These are phyloP conservation scores for Metarhizium brunneum DNA, from an alignment of 2,329 filamentous ascomycete genomes.

Conservation along the genomic window DNA sequence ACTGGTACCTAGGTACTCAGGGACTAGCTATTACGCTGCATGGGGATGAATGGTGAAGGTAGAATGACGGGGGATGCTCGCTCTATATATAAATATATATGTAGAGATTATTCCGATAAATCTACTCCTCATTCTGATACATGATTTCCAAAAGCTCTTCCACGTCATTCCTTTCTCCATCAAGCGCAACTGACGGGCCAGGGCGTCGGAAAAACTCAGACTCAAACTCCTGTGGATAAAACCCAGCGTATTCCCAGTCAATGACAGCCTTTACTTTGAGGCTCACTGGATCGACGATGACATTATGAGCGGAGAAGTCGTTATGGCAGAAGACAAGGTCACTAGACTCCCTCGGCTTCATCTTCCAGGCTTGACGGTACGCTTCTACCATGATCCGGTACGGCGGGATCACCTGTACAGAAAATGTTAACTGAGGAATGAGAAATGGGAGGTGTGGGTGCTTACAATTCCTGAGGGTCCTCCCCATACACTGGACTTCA, in stretches of 20 bases:
- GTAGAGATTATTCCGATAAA: too few species aligned
- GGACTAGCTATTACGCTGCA: too few species aligned
- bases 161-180: slow-evolving; percentile 15
- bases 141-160: slow-evolving; percentile 5
- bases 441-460: neutral
- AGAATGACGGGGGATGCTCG: too few species aligned
- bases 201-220: slow-evolving; percentile 13
- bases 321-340: slow-evolving; percentile 13
- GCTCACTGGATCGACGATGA: slow-evolving; percentile 11
- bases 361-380: slow-evolving; percentile 5
- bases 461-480: slow-evolving; percentile 9
- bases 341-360: slow-evolving; percentile 6
- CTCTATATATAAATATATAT: too few species aligned
- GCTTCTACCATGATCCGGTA: slow-evolving; percentile 8
- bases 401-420: slow-evolving; percentile 8
- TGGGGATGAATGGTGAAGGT: too few species aligned
- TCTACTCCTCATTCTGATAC: slow-evolving; percentile 2
- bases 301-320: slow-evolving; percentile 6
- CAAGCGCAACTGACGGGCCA: slow-evolving; percentile 16
- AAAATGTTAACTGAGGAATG: neutral
- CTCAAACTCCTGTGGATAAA: slow-evolving; percentile 21
- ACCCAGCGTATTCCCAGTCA: slow-evolving; percentile 29
- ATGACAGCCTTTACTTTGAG: slow-evolving; percentile 23
- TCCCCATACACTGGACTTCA: slow-evolving; percentile 11
- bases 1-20: too few species aligned